Base-by-base conservation (phyloP, 2,329 filamentous ascomycete genomes). In the Chaetomium olivaceum region DNA sequence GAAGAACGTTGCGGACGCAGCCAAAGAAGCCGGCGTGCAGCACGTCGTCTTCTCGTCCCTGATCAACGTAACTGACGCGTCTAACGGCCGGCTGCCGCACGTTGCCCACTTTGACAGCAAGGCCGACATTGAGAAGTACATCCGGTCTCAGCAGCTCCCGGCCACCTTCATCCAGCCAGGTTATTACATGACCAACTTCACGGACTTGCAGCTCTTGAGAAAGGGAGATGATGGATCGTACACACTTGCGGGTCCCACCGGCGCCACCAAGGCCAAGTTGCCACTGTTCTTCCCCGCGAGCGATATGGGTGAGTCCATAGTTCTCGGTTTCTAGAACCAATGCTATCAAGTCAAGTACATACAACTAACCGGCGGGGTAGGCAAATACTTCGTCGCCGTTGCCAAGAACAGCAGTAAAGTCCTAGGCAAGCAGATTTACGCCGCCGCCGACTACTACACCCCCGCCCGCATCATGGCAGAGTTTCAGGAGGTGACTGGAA, bases 41-140 rank as follows among this genome's bases (percentile, higher is more conserved):
- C 74, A 77, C 36, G 43, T 78, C 8, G 71, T 76, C 58, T 79
- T 74, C 68, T 75, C 73, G 1, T 76, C 76, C 0, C 68, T 78
- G 1, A 66, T 71, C 8, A 68, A 75, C 64, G 74, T 73, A 21
- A 74, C 70, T 1, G 69, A 75, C 29, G 54, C 69, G 1, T 70
- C 71, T 16, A 69, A 69, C 5, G 74, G 74, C 2, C 73, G 72
- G 19, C 77, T 82, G 4, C 58, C 75, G 27, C 71, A 78, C 52
- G 79, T 83, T 33, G 75, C 79, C 67, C 82, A 85, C 68, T 88
- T 88, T 66, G 86, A 88, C 73, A 77, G 74, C 73, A 88, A 88
- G 72, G 85, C 84, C 23, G 75, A 81, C 14, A 80, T 85, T 0
- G 85, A 86, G 69, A 70, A 78, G n/a, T 85, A 88, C 71, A 81